A percentile compares a stretch with the other conserved stretches of the same genome.
Evolutionary conservation across 805 yeast genomes (phyloP).

Genomic region (Wickerhamiella lipophila): DNA sequence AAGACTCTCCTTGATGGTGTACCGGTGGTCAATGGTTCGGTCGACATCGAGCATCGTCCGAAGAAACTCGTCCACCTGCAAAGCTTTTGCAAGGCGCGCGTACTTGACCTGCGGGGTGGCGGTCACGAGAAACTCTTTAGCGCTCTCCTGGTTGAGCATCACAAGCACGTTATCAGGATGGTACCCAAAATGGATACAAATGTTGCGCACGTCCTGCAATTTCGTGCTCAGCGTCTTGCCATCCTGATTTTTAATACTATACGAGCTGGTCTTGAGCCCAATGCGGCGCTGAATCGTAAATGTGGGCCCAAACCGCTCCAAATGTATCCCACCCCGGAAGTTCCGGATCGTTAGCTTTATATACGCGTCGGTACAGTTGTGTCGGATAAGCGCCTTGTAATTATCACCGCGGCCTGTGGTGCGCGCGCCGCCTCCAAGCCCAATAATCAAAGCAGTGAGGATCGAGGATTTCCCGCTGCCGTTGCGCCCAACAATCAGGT

Average conservation of each 20-base stretch:
- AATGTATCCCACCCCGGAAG: constrained; percentile 38
- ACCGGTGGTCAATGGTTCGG: not conserved
- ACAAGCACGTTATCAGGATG: constrained; percentile 86
- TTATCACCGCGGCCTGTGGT: constrained; percentile 76
- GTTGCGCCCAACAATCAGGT: constrained; percentile 78
- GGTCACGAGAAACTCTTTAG: constrained; percentile 74
- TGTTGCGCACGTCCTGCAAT: constrained; percentile 55
- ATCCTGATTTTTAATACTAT: constrained; percentile 40
- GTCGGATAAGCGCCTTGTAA: constrained; percentile 56
- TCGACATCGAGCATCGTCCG: not conserved
- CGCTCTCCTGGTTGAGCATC: constrained; percentile 84
- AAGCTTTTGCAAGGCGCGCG: constrained; percentile 56
- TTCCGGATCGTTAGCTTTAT: constrained; percentile 45
- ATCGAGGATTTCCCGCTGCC: constrained; percentile 90
- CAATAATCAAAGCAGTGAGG: constrained; percentile 73
- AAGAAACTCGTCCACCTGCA: not conserved
- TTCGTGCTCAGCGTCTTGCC: constrained; percentile 45
- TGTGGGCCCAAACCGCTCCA: constrained; percentile 50
- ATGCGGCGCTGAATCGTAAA: constrained; percentile 62
- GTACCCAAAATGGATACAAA: constrained; percentile 58
- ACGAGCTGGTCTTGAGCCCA: constrained; percentile 38
- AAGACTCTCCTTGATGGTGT: not conserved
- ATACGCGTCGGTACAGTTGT: constrained; percentile 58
- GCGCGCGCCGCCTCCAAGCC: constrained; percentile 78
- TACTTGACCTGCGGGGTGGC: constrained; percentile 63